Conservation (phyloP, 371 early-diverging fungal genomes). For the Capniomyces stellatus region DNA sequence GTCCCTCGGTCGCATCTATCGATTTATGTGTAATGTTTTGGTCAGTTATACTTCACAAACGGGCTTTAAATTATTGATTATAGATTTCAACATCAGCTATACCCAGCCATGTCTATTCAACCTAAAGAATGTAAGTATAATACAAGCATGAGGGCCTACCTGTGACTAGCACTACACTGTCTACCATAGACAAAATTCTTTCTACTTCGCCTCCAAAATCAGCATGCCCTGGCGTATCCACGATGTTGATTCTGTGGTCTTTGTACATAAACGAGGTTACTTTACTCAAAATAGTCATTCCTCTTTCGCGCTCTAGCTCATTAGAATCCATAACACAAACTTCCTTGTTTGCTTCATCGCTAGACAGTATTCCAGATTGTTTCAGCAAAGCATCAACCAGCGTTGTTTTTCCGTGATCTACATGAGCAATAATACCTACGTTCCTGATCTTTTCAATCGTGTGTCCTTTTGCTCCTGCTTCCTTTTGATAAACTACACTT, state of each 20-base stretch:
- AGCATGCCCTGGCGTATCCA: slow-evolving; percentile 67
- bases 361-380: slow-evolving; percentile 24
- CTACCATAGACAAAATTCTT: slow-evolving; percentile 64
- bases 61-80: too few relatives aligned
- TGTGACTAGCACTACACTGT: slow-evolving; percentile 50
- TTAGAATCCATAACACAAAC: slow-evolving; percentile 68
- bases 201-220: slow-evolving; percentile 76
- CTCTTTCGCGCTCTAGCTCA: slow-evolving; percentile 58
- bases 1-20: slow-evolving; percentile 65
- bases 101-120: too few relatives aligned
- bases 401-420: slow-evolving; percentile 94
- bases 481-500: too few relatives aligned
- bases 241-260: slow-evolving; percentile 57
- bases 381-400: slow-evolving; percentile 88
- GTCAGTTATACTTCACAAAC: too few relatives aligned
- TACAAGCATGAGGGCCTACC: too few relatives aligned
- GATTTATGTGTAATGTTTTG: too few relatives aligned
- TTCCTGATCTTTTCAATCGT: slow-evolving; percentile 27
- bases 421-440: slow-evolving; percentile 37
- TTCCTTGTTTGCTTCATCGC: slow-evolving; percentile 19
- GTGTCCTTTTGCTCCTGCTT: too few relatives aligned
- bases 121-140: too few relatives aligned
- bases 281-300: slow-evolving; percentile 67
- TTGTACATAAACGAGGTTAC: slow-evolving; percentile 45
- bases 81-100: too few relatives aligned